Conservation (phyloP, 1,284 basidiomycete genomes). For the Ustilago tritici region DNA sequence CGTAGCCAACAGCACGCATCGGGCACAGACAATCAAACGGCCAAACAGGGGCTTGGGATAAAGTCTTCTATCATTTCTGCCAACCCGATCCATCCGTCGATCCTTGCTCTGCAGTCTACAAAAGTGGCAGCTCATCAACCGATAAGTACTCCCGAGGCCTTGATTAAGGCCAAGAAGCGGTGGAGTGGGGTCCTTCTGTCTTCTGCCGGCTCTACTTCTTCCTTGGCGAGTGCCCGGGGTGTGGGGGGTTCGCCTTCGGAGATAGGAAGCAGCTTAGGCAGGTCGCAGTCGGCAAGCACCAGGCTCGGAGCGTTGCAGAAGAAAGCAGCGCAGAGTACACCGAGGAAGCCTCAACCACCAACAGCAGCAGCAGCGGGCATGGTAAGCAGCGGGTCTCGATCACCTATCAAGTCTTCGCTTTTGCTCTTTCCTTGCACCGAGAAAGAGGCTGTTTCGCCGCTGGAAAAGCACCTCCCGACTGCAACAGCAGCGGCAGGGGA, state of each 20-base stretch:
- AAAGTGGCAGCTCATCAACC: constrained; percentile 20
- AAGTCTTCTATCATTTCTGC: constrained; percentile 35
- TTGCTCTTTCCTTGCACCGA: constrained; percentile 24
- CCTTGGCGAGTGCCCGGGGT: neutral
- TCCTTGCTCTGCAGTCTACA: constrained; percentile 30
- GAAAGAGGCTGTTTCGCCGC: neutral
- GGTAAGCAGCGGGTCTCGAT: constrained; percentile 22
- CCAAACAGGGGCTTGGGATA: constrained; percentile 34
- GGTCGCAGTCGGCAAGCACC: constrained; percentile 14
- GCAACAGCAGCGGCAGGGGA: neutral
- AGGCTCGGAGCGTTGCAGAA: constrained; percentile 9
- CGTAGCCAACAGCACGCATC: constrained; percentile 12
- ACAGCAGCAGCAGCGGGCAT: constrained; percentile 4
- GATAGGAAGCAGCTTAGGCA: constrained; percentile 9
- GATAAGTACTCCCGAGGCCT: constrained; percentile 46
- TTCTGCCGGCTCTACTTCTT: constrained; percentile 19
- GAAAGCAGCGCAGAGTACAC: constrained; percentile 8
- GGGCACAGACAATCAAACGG: constrained; percentile 1
- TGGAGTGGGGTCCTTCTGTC: constrained; percentile 32
- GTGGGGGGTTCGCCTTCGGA: constrained; percentile 12
- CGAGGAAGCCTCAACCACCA: neutral
- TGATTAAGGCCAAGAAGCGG: constrained; percentile 44
- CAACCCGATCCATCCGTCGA: constrained; percentile 38
- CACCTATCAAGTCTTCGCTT: constrained; percentile 42
- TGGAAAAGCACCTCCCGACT: neutral